A percentile compares a stretch with the other conserved stretches of the same genome.
Conservation (phyloP, 805 yeast genomes). For the Candida succiphila region DNA sequence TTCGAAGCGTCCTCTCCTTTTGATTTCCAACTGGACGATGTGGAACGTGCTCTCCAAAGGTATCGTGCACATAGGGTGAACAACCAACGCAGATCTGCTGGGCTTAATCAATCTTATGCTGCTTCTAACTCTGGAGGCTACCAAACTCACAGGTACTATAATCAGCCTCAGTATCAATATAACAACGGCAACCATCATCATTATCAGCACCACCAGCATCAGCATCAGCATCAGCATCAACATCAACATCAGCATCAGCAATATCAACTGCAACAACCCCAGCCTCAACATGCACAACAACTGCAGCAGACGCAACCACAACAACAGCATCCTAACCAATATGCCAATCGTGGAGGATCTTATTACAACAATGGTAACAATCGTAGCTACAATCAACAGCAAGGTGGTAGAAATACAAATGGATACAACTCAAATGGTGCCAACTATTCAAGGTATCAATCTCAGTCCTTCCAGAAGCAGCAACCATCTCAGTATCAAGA, state of each 20-base stretch:
- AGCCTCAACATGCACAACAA: conserved; percentile 1
- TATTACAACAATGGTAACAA: neutral
- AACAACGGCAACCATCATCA: neutral
- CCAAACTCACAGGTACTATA: too few species aligned
- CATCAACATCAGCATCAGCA: conserved; percentile 1
- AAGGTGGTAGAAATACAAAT: neutral
- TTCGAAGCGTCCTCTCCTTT: too few species aligned
- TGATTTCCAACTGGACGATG: conserved; percentile 7
- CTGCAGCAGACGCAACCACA: neutral
- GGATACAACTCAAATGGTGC: neutral
- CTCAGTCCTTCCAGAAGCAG: too few species aligned
- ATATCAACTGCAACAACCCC: neutral
- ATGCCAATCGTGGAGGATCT: neutral
- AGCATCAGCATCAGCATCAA: neutral
- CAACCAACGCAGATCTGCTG: neutral
- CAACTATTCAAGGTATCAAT: too few species aligned
- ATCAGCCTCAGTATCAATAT: too few species aligned
- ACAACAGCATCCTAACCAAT: neutral
- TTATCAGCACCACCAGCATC: neutral
- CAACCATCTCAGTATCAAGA: too few species aligned
- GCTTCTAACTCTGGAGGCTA: neutral
- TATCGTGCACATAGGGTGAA: neutral
- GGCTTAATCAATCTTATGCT: neutral
- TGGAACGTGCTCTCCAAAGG: conserved; percentile 3
- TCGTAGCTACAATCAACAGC: neutral